phyloP scores from a whole-genome alignment of 164 flowering plant genomes.

The Chimonanthus salicifolius region DNA sequence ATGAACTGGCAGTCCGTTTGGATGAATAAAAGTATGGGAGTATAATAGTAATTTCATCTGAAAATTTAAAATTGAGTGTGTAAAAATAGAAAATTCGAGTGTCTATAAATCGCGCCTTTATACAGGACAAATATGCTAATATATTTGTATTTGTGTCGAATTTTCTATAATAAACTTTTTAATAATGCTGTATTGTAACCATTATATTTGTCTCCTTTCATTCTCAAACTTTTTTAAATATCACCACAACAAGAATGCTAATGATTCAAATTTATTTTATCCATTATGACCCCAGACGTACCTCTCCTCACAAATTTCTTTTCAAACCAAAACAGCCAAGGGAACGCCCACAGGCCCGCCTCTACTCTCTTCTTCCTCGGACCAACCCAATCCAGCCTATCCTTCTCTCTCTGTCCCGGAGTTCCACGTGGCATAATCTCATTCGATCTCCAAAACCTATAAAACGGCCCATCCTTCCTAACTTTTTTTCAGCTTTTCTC shows the following conservation, averaged over 20 bases:
- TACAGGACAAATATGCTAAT: background rate
- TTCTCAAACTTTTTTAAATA: background rate
- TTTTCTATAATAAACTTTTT: background rate
- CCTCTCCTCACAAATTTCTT: background rate
- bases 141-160: too few relatives aligned
- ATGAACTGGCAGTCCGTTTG: too few relatives aligned
- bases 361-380: background rate
- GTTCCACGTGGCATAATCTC: conserved; percentile 1
- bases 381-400: background rate
- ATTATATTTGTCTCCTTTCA: background rate
- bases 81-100: too few relatives aligned
- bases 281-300: background rate
- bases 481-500: background rate
- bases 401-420: background rate
- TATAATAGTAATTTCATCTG: too few relatives aligned
- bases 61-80: too few relatives aligned
- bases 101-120: too few relatives aligned
- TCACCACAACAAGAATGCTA: background rate
- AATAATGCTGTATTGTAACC: background rate
- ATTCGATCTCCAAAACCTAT: background rate
- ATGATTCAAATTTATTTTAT: background rate
- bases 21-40: too few relatives aligned
- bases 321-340: background rate
- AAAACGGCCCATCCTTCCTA: background rate
- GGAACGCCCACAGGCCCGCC: background rate